Percentiles rank a stretch among this genome's conserved stretches.
phyloP scores from a whole-genome alignment of 164 flowering plant genomes.

The Berberis vulgaris region DNA sequence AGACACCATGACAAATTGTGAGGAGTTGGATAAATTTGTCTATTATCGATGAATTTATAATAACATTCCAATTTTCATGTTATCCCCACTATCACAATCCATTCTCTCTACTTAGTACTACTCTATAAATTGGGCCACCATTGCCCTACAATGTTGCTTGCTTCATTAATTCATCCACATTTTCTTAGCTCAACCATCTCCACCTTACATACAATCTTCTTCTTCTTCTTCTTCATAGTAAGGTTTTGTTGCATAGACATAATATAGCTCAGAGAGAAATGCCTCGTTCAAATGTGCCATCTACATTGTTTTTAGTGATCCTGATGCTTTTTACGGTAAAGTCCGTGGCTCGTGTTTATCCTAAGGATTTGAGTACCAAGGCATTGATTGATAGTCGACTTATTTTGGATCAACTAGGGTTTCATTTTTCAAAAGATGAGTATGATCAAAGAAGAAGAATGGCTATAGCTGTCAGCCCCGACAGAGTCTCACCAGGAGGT shows the following conservation, averaged over 20 bases:
- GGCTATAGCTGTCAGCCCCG: neutral
- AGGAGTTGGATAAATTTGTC: neutral
- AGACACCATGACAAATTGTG: neutral
- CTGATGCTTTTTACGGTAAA: neutral
- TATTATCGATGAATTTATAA: neutral
- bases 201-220: neutral
- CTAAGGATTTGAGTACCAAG: neutral
- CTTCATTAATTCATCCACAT: neutral
- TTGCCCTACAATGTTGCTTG: neutral
- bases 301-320: neutral
- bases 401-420: neutral
- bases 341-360: neutral
- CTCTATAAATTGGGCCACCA: neutral
- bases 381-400: neutral
- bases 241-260: neutral
- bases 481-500: conserved; percentile 4
- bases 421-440: neutral
- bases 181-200: neutral
- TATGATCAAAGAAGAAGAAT: neutral
- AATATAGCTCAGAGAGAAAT: neutral
- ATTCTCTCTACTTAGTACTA: neutral
- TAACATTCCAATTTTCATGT: neutral
- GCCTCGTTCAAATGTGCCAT: neutral
- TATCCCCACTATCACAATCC: neutral
- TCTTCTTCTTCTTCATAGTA: neutral